These are phyloP conservation scores for Colletotrichum plurivorum DNA, from an alignment of 2,329 filamentous ascomycete genomes.

Conservation along the genomic window DNA sequence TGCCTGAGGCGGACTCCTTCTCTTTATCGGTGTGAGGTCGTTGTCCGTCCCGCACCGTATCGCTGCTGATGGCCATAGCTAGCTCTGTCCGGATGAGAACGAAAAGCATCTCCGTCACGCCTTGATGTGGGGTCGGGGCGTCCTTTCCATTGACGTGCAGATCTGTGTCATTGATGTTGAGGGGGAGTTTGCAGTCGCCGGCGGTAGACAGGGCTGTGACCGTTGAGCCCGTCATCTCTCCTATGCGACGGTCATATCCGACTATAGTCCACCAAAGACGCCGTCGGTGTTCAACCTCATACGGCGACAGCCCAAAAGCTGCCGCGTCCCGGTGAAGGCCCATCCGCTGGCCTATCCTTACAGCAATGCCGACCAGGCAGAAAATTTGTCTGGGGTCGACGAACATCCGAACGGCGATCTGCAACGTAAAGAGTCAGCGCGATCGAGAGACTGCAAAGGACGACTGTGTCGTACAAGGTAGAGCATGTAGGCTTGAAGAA, in stretches of 20 bases:
- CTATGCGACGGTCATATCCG: slow-evolving; percentile 77
- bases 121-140: slow-evolving; percentile 61
- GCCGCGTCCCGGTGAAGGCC: slow-evolving; percentile 76
- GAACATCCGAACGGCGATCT: slow-evolving; percentile 64
- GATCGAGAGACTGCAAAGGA: background rate
- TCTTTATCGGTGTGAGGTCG: slow-evolving; percentile 47
- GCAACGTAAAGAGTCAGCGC: slow-evolving; percentile 6
- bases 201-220: slow-evolving; percentile 69
- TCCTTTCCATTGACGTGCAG: slow-evolving; percentile 71
- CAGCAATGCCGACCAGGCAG: slow-evolving; percentile 74
- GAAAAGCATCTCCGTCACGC: slow-evolving; percentile 74
- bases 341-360: slow-evolving; percentile 78
- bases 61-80: slow-evolving; percentile 66
- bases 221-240: slow-evolving; percentile 74
- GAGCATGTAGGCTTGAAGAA: slow-evolving; percentile 77
- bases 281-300: slow-evolving; percentile 79
- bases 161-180: slow-evolving; percentile 75
- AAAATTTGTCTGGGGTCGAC: slow-evolving; percentile 74
- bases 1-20: slow-evolving; percentile 43
- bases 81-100: slow-evolving; percentile 70
- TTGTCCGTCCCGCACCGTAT: slow-evolving; percentile 54
- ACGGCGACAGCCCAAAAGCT: slow-evolving; percentile 65
- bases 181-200: slow-evolving; percentile 69
- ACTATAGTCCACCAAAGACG: slow-evolving; percentile 82
- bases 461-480: slow-evolving; percentile 69